Conservation (phyloP, 371 early-diverging fungal species). For the Dinochytrium kinnereticum region DNA sequence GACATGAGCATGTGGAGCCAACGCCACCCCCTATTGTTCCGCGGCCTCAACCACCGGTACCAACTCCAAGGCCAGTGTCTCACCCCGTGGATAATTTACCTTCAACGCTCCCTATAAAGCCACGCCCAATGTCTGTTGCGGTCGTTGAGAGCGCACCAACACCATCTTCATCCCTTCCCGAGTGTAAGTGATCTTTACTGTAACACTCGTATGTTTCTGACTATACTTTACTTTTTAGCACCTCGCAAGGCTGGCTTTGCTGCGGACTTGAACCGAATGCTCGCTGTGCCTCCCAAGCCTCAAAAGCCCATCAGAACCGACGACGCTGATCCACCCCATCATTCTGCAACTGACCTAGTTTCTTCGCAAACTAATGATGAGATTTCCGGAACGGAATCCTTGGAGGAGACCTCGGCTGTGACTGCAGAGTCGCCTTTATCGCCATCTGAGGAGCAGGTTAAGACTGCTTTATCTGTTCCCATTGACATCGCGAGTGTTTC, state of each 20-base stretch:
- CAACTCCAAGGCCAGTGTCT: slow-evolving; percentile 14
- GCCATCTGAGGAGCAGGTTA: slow-evolving; percentile 17
- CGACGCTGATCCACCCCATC: neutral
- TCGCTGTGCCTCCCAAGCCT: slow-evolving; percentile 38
- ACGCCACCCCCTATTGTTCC: slow-evolving; percentile 5
- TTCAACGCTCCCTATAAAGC: slow-evolving; percentile 16
- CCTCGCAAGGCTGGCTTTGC: slow-evolving; percentile 23
- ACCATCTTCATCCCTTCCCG: neutral
- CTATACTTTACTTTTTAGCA: neutral
- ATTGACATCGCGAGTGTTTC: slow-evolving; percentile 16
- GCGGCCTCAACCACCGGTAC: slow-evolving; percentile 1
- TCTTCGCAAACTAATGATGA: neutral
- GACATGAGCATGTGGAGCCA: neutral
- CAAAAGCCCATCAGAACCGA: neutral
- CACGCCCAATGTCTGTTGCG: neutral
- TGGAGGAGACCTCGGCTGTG: neutral
- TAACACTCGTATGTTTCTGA: neutral
- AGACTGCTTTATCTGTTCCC: slow-evolving; percentile 16
- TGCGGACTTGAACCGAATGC: slow-evolving; percentile 45
- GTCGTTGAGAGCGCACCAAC: neutral
- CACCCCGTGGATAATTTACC: slow-evolving; percentile 16
- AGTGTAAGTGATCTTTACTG: neutral
- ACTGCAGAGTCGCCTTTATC: neutral
- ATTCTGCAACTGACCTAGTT: neutral
- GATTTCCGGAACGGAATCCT: neutral